phyloP scores from a whole-genome alignment of 495 filamentous ascomycete species.

The Podospora fimiseda region DNA sequence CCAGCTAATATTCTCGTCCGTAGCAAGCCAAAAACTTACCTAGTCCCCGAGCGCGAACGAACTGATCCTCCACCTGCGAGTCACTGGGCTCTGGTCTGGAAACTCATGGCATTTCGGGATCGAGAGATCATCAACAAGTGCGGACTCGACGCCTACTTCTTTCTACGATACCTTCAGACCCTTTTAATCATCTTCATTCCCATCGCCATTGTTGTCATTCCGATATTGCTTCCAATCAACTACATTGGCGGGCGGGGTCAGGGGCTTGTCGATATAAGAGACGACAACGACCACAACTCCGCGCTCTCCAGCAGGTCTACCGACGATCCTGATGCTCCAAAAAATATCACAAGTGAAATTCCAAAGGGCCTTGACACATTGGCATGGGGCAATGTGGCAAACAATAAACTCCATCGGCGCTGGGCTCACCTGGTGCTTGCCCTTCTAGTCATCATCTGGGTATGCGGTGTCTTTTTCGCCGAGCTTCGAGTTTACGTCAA shows the following conservation, averaged over 20 bases:
- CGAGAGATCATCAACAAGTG: constrained; percentile 92
- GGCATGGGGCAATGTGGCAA: constrained; percentile 86
- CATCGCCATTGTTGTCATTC: constrained; percentile 70
- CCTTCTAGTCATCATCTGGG: constrained; percentile 70
- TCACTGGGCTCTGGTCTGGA: constrained; percentile 60
- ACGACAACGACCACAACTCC: constrained; percentile 11
- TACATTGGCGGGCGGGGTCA: constrained; percentile 61
- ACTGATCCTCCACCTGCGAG: constrained; percentile 65
- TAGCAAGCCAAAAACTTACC: constrained; percentile 81
- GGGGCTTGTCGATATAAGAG: constrained; percentile 38
- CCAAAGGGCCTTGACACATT: constrained; percentile 66
- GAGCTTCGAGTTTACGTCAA: constrained; percentile 91
- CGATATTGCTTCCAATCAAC: constrained; percentile 83
- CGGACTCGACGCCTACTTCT: constrained; percentile 96
- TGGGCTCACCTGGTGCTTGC: constrained; percentile 88
- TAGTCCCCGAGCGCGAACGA: constrained; percentile 82
- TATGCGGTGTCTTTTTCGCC: constrained; percentile 80
- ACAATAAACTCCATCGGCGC: constrained; percentile 63
- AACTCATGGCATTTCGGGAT: constrained; percentile 70
- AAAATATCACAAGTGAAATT: constrained; percentile 12
- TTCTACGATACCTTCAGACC: constrained; percentile 89
- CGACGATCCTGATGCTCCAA: not conserved
- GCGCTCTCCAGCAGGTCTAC: too few species aligned
- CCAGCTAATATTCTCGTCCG: constrained; percentile 2
- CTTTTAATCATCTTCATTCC: constrained; percentile 88